phyloP scores from a whole-genome alignment of 306 rosid species.

The Prunus davidiana region DNA sequence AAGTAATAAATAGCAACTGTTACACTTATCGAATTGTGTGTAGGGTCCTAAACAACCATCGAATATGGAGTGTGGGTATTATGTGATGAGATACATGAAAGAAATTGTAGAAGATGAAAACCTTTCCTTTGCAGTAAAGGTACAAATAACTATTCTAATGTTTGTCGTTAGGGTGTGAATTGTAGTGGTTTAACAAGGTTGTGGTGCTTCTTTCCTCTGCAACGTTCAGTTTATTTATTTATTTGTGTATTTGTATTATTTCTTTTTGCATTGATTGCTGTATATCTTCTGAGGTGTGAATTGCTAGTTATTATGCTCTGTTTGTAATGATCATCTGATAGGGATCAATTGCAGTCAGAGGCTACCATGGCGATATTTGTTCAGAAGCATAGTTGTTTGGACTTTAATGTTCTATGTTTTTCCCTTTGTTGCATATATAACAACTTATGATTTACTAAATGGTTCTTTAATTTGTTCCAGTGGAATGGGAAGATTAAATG shows the following conservation, averaged over 20 bases:
- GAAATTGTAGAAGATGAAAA: slow-evolving; percentile 6
- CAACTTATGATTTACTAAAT: not conserved
- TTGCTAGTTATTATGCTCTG: not conserved
- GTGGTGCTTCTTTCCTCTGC: not conserved
- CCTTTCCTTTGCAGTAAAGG: slow-evolving; percentile 6
- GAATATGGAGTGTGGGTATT: slow-evolving; percentile 18
- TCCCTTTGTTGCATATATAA: not conserved
- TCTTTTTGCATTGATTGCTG: not conserved
- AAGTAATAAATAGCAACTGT: not conserved
- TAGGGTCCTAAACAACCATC: slow-evolving; percentile 19
- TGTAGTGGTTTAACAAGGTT: not conserved
- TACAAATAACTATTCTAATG: not conserved
- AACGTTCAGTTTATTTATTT: not conserved
- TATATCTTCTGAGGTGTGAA: not conserved
- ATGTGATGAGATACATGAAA: slow-evolving; percentile 17
- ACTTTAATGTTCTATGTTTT: not conserved
- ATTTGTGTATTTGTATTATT: not conserved
- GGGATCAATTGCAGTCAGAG: not conserved
- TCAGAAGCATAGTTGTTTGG: not conserved
- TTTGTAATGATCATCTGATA: not conserved
- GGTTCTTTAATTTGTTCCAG: slow-evolving; percentile 1
- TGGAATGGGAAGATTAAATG: slow-evolving; percentile 13
- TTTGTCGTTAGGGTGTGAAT: not conserved
- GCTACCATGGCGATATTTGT: not conserved
- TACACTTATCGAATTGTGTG: not conserved